These are phyloP conservation scores for Meyerozyma guilliermondii DNA, from an alignment of 1,139 yeast genomes.

Conservation along the genomic window DNA sequence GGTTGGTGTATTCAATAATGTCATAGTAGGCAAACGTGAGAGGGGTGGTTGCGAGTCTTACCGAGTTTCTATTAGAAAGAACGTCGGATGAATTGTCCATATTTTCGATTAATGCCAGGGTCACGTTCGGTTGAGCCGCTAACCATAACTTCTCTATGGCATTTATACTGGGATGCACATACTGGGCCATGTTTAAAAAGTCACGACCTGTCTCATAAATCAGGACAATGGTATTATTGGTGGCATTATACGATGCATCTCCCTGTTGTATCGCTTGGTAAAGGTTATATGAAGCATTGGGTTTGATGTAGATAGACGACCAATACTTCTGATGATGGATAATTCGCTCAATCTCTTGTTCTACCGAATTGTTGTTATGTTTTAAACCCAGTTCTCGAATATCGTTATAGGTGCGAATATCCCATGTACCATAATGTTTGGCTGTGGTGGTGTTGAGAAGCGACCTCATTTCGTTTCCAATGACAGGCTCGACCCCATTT, in stretches of 20 bases:
- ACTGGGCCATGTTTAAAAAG: conserved; percentile 22
- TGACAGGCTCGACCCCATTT: conserved; percentile 21
- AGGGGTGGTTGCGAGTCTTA: conserved; percentile 26
- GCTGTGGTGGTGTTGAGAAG: conserved; percentile 13
- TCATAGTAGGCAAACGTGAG: conserved; percentile 39
- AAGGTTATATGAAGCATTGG: conserved; percentile 38
- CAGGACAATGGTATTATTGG: conserved; percentile 19
- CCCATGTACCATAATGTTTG: conserved; percentile 35
- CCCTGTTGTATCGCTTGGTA: conserved; percentile 23
- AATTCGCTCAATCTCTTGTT: conserved; percentile 28
- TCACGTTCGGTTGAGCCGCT: conserved; percentile 12
- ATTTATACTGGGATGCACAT: conserved; percentile 21
- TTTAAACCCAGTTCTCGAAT: conserved; percentile 24
- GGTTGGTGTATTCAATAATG: conserved; percentile 44
- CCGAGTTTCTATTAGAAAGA: conserved; percentile 12
- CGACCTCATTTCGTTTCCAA: conserved; percentile 23
- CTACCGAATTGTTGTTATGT: conserved; percentile 24
- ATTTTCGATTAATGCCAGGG: conserved; percentile 6
- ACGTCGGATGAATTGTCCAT: conserved; percentile 9
- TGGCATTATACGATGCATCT: conserved; percentile 21
- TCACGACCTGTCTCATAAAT: conserved; percentile 42
- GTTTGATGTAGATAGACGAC: conserved; percentile 45
- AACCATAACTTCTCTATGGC: conserved; percentile 18
- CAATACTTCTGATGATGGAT: conserved; percentile 50
- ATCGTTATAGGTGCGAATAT: conserved; percentile 21